Evolutionary conservation across 2,329 filamentous ascomycete genomes (phyloP).

Genomic region (Chaetomium globosum): DNA sequence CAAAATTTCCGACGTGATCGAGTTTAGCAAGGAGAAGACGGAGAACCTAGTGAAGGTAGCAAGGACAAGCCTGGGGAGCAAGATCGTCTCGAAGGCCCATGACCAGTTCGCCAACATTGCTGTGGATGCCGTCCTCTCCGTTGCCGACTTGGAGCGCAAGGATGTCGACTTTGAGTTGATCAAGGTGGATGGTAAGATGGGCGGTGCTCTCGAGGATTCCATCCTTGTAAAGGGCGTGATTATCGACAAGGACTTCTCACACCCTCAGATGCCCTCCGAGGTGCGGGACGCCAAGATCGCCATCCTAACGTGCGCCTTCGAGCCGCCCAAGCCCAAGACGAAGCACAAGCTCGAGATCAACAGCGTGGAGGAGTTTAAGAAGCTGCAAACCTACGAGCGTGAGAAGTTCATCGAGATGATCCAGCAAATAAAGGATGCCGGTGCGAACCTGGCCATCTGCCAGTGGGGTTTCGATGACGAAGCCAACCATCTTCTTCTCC

Average conservation of each 20-base stretch:
- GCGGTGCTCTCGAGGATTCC: slow-evolving; percentile 88
- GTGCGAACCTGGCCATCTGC: slow-evolving; percentile 96
- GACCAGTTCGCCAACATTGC: slow-evolving; percentile 98
- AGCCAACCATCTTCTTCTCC: slow-evolving; percentile 93
- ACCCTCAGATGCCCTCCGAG: slow-evolving; percentile 97
- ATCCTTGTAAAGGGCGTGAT: slow-evolving; percentile 97
- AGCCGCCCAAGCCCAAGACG: slow-evolving; percentile 98
- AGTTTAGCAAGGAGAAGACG: slow-evolving; percentile 79
- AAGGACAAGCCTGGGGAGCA: slow-evolving; percentile 93
- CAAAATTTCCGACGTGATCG: slow-evolving; percentile 85
- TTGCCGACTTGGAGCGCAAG: slow-evolving; percentile 92
- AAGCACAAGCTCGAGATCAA: slow-evolving; percentile 99
- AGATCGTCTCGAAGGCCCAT: slow-evolving; percentile 98
- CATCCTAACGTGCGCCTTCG: slow-evolving; percentile 96
- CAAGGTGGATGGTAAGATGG: slow-evolving; percentile 98
- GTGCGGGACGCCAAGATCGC: slow-evolving; percentile 95
- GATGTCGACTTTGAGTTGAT: slow-evolving; percentile 99
- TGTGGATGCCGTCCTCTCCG: slow-evolving; percentile 93
- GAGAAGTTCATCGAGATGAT: slow-evolving; percentile 99
- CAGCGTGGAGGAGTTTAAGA: slow-evolving; percentile 96
- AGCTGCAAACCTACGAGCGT: slow-evolving; percentile 91
- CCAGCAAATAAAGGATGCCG: slow-evolving; percentile 93
- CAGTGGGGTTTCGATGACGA: slow-evolving; percentile 99
- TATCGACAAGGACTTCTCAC: slow-evolving; percentile 99
- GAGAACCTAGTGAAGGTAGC: slow-evolving; percentile 91